Percentiles rank a stretch among this genome's conserved stretches.
These are phyloP conservation scores for Sugiyamaella sp. DNA, from an alignment of 1,139 yeast genomes.

Conservation along the genomic window DNA sequence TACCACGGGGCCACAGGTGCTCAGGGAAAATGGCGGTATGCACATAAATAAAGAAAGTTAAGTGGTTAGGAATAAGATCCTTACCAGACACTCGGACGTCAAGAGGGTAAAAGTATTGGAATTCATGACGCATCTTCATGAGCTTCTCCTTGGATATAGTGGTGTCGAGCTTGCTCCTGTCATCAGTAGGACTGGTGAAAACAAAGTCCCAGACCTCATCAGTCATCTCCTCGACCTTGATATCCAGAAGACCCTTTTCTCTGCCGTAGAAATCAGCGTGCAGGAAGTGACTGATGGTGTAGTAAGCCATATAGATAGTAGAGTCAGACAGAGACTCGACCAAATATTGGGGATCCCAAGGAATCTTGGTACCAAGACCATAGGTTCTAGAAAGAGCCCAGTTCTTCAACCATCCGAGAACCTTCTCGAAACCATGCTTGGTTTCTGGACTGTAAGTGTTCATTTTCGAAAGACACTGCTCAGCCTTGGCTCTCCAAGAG, in stretches of 20 bases:
- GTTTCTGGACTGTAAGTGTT: conserved; percentile 84
- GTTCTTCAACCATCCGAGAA: conserved; percentile 93
- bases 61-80: conserved; percentile 96
- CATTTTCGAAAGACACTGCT: conserved; percentile 77
- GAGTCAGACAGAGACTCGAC: conserved; percentile 97
- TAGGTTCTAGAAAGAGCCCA: conserved; percentile 99
- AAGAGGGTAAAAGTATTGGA: conserved; percentile 92
- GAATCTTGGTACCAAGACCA: conserved; percentile 93
- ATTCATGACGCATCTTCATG: conserved; percentile 82
- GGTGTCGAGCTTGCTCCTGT: conserved; percentile 31
- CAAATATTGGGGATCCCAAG: conserved; percentile 95
- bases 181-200: conserved; percentile 63
- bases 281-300: conserved; percentile 84
- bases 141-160: conserved; percentile 66
- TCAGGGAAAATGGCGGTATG: conserved; percentile 93
- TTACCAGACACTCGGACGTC: conserved; percentile 93
- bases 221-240: conserved; percentile 83
- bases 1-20: conserved; percentile 90
- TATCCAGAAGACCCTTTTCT: conserved; percentile 68
- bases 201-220: conserved; percentile 93
- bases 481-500: conserved; percentile 82
- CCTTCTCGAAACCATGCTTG: conserved; percentile 90
- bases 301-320: conserved; percentile 93
- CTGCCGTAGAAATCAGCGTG: conserved; percentile 88
- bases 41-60: conserved; percentile 90